These are phyloP conservation scores for Vaccinium corymbosum DNA, from an alignment of 148 eudicot genomes.

Conservation along the genomic window DNA sequence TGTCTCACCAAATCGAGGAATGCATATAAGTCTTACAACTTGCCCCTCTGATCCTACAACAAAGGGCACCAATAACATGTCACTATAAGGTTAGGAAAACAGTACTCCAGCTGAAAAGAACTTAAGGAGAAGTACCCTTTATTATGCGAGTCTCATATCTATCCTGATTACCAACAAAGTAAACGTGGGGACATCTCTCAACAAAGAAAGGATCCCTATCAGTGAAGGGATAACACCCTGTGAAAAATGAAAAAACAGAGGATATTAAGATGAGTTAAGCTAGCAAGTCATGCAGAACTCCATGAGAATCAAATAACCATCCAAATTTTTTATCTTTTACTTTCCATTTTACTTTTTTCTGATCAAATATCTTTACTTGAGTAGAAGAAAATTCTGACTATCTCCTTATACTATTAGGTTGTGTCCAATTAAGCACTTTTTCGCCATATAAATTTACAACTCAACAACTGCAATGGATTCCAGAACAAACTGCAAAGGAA, in stretches of 20 bases:
- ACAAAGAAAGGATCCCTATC: conserved; percentile 92
- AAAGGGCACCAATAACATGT: neutral
- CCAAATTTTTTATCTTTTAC: neutral
- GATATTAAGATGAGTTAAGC: neutral
- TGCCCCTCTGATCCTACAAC: conserved; percentile 81
- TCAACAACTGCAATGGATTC: neutral
- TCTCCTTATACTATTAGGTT: neutral
- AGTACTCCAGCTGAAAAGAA: conserved; percentile 1
- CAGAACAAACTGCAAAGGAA: neutral
- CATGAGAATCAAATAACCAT: neutral
- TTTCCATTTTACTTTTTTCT: too few species aligned
- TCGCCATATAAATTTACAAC: neutral
- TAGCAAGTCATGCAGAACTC: neutral
- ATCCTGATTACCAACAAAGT: conserved; percentile 85
- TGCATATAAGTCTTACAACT: conserved; percentile 64
- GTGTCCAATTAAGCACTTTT: neutral
- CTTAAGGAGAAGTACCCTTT: conserved; percentile 38
- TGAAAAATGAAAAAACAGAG: conserved; percentile 7
- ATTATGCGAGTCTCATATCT: conserved; percentile 55
- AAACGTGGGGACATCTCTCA: conserved; percentile 93
- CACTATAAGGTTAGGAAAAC: neutral
- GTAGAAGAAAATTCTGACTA: neutral
- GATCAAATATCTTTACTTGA: neutral
- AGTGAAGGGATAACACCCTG: conserved; percentile 95
- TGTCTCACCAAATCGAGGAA: conserved; percentile 84